Percentiles rank a stretch among this genome's conserved stretches.
These are phyloP conservation scores for Carpinus fangiana DNA, from an alignment of 306 rosid genomes.

Conservation along the genomic window DNA sequence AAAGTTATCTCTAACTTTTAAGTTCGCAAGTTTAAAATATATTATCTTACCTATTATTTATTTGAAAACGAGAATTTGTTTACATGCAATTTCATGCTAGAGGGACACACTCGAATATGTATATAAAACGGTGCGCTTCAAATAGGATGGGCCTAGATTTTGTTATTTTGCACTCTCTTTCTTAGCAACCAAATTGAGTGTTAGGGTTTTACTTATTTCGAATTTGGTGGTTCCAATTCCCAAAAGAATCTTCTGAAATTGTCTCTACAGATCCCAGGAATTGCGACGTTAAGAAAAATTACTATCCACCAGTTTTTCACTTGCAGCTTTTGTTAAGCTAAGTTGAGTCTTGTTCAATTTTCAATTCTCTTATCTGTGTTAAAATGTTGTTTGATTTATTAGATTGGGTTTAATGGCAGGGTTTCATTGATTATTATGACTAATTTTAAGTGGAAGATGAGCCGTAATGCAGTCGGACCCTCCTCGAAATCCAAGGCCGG, in stretches of 20 bases:
- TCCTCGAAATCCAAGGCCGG: constrained; percentile 70
- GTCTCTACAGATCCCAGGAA: background rate
- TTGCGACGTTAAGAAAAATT: background rate
- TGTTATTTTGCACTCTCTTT: no score
- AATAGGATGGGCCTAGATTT: no score
- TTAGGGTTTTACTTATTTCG: background rate
- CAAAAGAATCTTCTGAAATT: background rate
- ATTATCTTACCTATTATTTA: no score
- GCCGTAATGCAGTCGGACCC: constrained; percentile 50
- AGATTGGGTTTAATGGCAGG: background rate
- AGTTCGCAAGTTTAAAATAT: no score
- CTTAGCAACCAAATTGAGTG: no score
- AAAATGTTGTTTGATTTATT: background rate
- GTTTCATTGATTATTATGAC: background rate
- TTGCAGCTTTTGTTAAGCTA: background rate
- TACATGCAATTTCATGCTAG: no score
- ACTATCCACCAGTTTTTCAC: background rate
- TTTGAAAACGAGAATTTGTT: no score
- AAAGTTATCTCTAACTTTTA: no score
- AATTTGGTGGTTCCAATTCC: background rate
- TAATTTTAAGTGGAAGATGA: constrained; percentile 36
- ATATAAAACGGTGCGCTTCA: background rate
- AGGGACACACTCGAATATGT: no score
- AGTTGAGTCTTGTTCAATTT: background rate
- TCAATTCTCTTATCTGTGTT: background rate